Percentiles rank a stretch among this genome's conserved stretches.
Conservation (phyloP, 495 filamentous ascomycete genomes). For the Ascobolus immersus region DNA sequence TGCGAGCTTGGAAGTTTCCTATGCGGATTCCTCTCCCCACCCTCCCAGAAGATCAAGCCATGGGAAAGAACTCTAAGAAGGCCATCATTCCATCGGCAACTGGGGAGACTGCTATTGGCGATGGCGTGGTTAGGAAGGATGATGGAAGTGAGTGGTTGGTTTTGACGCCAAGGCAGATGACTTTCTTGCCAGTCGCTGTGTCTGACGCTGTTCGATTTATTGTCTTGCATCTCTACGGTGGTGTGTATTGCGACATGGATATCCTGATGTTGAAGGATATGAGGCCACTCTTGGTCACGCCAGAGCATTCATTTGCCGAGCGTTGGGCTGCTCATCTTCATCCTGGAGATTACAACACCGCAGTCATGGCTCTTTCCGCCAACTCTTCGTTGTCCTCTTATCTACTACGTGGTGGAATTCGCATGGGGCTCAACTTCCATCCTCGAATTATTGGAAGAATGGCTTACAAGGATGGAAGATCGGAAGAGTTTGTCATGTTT, state of each 20-base stretch:
- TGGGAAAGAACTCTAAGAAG: conserved; percentile 7
- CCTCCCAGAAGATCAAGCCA: conserved; percentile 12
- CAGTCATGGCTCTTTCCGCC: conserved; percentile 29
- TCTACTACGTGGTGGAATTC: conserved; percentile 28
- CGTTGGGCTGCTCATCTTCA: conserved; percentile 29
- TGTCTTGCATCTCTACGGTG: conserved; percentile 29
- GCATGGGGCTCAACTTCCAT: conserved; percentile 35
- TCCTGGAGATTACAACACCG: conserved; percentile 33
- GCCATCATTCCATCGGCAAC: conserved; percentile 11
- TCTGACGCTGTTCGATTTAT: conserved; percentile 29
- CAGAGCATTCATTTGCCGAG: conserved; percentile 27
- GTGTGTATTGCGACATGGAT: conserved; percentile 33
- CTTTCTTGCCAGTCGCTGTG: conserved; percentile 19
- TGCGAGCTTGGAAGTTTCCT: conserved; percentile 30
- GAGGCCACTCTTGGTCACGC: conserved; percentile 25
- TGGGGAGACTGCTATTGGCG: conserved; percentile 22
- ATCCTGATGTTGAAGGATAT: conserved; percentile 31
- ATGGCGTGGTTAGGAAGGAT: conserved; percentile 22
- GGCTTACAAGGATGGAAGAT: conserved; percentile 29
- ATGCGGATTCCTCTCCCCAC: conserved; percentile 26
- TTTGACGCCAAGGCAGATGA: conserved; percentile 28
- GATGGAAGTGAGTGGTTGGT: conserved; percentile 27
- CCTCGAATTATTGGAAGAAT: conserved; percentile 29
- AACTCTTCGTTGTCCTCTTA: conserved; percentile 31
- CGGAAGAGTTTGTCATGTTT: conserved; percentile 28